phyloP scores from a whole-genome alignment of 768 basidiomycete genomes.

The Phanerochaete sordida region DNA sequence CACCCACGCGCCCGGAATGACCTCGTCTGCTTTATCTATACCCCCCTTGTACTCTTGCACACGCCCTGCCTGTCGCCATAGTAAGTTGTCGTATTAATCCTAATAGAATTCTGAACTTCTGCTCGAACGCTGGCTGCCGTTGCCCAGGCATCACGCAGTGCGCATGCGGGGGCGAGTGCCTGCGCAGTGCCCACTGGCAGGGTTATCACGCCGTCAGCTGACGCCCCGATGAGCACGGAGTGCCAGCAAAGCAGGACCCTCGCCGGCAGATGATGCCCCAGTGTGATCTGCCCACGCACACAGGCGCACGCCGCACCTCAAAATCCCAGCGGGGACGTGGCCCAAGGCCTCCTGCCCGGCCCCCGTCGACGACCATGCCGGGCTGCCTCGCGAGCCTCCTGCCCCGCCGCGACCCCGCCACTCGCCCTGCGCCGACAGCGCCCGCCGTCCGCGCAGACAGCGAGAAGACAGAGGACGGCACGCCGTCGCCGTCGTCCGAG shows the following conservation, averaged over 20 bases:
- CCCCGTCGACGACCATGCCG: neutral
- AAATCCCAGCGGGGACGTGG: neutral
- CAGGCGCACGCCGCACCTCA: neutral
- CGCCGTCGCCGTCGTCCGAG: neutral
- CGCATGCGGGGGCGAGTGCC: neutral
- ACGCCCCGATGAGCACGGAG: slow-evolving; percentile 9
- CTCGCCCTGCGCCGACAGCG: too few species aligned
- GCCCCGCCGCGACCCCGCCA: too few species aligned
- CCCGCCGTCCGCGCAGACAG: neutral
- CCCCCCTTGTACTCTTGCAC: neutral
- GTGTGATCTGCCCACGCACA: neutral
- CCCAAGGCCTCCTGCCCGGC: neutral
- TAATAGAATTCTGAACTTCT: neutral
- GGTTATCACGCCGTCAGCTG: neutral
- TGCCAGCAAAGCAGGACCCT: neutral
- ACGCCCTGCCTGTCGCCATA: neutral
- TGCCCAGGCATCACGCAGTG: neutral
- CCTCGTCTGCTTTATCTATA: neutral
- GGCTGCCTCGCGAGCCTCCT: neutral
- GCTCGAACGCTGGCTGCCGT: neutral
- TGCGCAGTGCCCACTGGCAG: neutral
- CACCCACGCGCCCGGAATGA: neutral
- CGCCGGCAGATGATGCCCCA: neutral
- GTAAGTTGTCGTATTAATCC: neutral
- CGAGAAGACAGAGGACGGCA: neutral